phyloP scores from a whole-genome alignment of 164 flowering plant species.

The Kingdonia uniflora region DNA sequence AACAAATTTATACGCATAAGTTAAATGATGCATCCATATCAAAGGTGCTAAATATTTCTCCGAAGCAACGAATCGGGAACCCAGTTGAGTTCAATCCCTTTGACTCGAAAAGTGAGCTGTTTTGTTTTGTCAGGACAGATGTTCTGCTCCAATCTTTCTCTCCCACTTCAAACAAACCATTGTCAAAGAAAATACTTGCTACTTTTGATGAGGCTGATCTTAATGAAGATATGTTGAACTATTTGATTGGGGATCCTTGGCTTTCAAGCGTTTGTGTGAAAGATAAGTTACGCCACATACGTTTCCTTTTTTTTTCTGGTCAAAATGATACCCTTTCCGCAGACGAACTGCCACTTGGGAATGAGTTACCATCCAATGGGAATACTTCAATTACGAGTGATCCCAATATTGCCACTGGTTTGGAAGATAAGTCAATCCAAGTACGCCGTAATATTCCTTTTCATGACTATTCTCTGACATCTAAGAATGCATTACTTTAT shows the following conservation, averaged over 20 bases:
- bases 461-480: no score
- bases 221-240: conserved; percentile 10
- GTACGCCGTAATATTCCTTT: no score
- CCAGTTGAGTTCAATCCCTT: conserved; percentile 14
- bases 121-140: conserved; percentile 51
- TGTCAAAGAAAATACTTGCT: conserved; percentile 23
- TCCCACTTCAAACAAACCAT: conserved; percentile 25
- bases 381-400: no score
- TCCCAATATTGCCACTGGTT: no score
- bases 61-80: conserved; percentile 14
- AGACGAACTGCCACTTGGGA: no score
- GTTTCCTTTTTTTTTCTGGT: neutral
- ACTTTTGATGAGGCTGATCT: conserved; percentile 5
- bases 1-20: conserved; percentile 17
- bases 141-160: conserved; percentile 27
- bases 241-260: conserved; percentile 14
- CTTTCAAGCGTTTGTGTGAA: conserved; percentile 5
- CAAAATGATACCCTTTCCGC: neutral
- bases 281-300: conserved; percentile 1
- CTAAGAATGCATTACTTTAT: no score
- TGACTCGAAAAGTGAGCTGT: conserved; percentile 14
- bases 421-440: no score
- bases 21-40: conserved; percentile 14
- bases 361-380: no score
- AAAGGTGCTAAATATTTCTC: conserved; percentile 8